phyloP scores from a whole-genome alignment of 495 filamentous ascomycete genomes.

The Xylaria intraflava region DNA sequence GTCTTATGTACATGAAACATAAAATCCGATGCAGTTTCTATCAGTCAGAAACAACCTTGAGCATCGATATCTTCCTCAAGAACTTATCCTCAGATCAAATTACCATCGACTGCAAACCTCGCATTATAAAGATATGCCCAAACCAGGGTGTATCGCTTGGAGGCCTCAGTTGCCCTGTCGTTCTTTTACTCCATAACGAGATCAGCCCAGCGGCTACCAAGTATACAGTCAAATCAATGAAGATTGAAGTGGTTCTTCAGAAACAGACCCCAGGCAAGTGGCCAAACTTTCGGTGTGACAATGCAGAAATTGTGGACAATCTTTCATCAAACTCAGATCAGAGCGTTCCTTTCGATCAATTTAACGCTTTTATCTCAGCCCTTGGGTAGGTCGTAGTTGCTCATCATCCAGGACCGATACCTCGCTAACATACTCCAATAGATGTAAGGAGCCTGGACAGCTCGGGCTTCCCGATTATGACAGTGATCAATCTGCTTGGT shows the following conservation, averaged over 20 bases:
- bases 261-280: slow-evolving; percentile 73
- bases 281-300: slow-evolving; percentile 56
- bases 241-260: slow-evolving; percentile 72
- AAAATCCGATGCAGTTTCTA: slow-evolving; percentile 29
- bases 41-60: slow-evolving; percentile 31
- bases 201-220: slow-evolving; percentile 57
- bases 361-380: slow-evolving; percentile 8
- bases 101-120: slow-evolving; percentile 19
- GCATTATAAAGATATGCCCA: slow-evolving; percentile 21
- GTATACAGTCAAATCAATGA: slow-evolving; percentile 63
- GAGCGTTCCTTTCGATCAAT: slow-evolving; percentile 9
- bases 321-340: slow-evolving; percentile 6
- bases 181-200: slow-evolving; percentile 59
- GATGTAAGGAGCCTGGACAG: slow-evolving; percentile 11
- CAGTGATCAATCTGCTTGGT: slow-evolving; percentile 12
- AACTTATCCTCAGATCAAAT: slow-evolving; percentile 31
- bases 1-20: slow-evolving; percentile 8
- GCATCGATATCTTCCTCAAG: slow-evolving; percentile 33
- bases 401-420: neutral
- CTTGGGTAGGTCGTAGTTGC: slow-evolving; percentile 17
- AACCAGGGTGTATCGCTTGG: slow-evolving; percentile 8
- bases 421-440: slow-evolving; percentile 7
- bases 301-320: slow-evolving; percentile 20
- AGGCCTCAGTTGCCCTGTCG: slow-evolving; percentile 36
- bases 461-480: slow-evolving; percentile 12